Percentiles rank a stretch among this genome's conserved stretches.
Evolutionary conservation across 108 stramenopile genomes (phyloP).

Genomic region (Conticribra guillardii): DNA sequence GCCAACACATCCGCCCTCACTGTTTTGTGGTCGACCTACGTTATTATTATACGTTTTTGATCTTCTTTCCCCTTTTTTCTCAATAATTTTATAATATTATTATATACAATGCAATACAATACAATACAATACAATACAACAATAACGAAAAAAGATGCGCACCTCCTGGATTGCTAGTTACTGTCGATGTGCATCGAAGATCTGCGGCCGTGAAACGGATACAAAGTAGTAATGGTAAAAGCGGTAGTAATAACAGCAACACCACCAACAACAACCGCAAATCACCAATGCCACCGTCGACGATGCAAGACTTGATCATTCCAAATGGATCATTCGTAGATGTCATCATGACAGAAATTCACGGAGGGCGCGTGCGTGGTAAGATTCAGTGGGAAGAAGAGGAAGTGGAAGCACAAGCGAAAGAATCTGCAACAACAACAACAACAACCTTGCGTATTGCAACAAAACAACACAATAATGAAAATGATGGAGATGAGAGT

Average conservation of each 20-base stretch:
- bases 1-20: no score
- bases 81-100: no score
- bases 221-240: not conserved
- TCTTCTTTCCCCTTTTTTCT: no score
- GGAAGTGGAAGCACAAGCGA: not conserved
- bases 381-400: constrained; percentile 16
- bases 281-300: not conserved
- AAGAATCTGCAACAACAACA: no score
- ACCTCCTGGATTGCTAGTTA: constrained; percentile 14
- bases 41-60: no score
- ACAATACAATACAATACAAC: no score
- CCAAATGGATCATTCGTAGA: constrained; percentile 12
- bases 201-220: constrained; percentile 11
- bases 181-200: constrained; percentile 14
- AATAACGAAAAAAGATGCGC: no score
- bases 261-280: not conserved
- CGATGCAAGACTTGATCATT: constrained; percentile 9
- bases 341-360: constrained; percentile 19
- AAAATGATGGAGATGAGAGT: not conserved
- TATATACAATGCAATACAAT: no score
- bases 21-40: no score
- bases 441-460: no score
- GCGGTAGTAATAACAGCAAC: not conserved
- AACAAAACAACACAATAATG: no score
- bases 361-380: constrained; percentile 11